A percentile compares a stretch with the other conserved stretches of the same genome.
Conservation (phyloP, 371 early-diverging fungal species). For the Gilbertella persicaria region DNA sequence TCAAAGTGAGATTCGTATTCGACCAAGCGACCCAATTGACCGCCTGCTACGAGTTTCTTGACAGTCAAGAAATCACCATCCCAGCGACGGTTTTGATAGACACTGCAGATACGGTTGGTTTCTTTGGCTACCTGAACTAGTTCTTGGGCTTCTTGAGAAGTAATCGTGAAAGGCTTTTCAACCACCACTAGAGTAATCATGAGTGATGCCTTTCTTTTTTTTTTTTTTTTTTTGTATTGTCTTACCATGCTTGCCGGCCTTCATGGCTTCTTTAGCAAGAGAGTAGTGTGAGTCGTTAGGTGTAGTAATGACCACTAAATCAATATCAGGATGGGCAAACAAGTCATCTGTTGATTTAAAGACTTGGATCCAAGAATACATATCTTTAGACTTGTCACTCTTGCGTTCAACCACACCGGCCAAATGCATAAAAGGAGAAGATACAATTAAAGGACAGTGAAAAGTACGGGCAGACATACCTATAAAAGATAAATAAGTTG, state of each 20-base stretch:
- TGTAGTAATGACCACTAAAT: slow-evolving; percentile 75
- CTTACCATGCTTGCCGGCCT: slow-evolving; percentile 68
- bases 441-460: slow-evolving; percentile 68
- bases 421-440: slow-evolving; percentile 56
- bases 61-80: slow-evolving; percentile 83
- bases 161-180: slow-evolving; percentile 79
- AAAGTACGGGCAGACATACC: slow-evolving; percentile 55
- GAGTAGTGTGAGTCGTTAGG: slow-evolving; percentile 71
- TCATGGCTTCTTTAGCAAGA: slow-evolving; percentile 61
- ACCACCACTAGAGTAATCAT: slow-evolving; percentile 51
- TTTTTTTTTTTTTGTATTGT: background rate
- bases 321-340: slow-evolving; percentile 52
- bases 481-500: slow-evolving; percentile 2
- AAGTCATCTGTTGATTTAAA: slow-evolving; percentile 58
- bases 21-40: slow-evolving; percentile 67
- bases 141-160: slow-evolving; percentile 34
- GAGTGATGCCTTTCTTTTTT: background rate
- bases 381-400: slow-evolving; percentile 36
- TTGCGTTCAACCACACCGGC: slow-evolving; percentile 63
- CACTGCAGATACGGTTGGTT: slow-evolving; percentile 62
- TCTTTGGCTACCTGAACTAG: slow-evolving; percentile 9
- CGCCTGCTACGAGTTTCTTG: slow-evolving; percentile 54
- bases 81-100: slow-evolving; percentile 82
- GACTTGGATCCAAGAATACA: slow-evolving; percentile 58
- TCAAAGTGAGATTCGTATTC: slow-evolving; percentile 78